Percentiles rank a stretch among this genome's conserved stretches.
Evolutionary conservation across 2,329 filamentous ascomycete genomes (phyloP).

Genomic region (Penicillium sp.): DNA sequence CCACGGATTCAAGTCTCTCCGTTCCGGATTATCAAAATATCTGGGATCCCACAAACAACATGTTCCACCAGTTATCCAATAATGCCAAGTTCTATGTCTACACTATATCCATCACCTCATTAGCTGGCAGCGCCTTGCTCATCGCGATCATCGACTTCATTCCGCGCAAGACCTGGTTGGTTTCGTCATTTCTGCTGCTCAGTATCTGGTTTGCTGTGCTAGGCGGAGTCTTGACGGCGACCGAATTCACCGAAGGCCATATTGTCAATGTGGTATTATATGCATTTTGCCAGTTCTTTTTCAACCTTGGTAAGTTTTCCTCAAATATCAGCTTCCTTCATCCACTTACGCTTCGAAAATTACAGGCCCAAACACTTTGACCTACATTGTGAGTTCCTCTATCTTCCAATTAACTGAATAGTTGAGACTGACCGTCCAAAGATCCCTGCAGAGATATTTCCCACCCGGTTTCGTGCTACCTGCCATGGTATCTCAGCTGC

Average conservation of each 20-base stretch:
- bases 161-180: constrained; percentile 7
- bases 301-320: constrained; percentile 39
- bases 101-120: constrained; percentile 32
- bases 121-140: constrained; percentile 23
- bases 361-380: constrained; percentile 4
- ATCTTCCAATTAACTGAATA: background rate
- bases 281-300: constrained; percentile 44
- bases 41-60: constrained; percentile 7
- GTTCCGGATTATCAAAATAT: constrained; percentile 7
- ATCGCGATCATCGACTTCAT: constrained; percentile 8
- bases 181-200: constrained; percentile 3
- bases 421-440: background rate
- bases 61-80: constrained; percentile 6
- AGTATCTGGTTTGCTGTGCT: constrained; percentile 8
- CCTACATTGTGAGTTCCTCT: background rate
- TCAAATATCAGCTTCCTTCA: background rate
- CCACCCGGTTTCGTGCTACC: constrained; percentile 1
- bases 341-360: background rate
- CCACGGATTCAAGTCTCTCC: background rate
- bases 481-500: constrained; percentile 5
- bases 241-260: constrained; percentile 11
- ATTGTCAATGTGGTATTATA: constrained; percentile 38
- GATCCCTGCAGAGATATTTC: constrained; percentile 2
- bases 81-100: constrained; percentile 21
- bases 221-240: constrained; percentile 5